Percentiles rank a stretch among this genome's conserved stretches.
phyloP scores from a whole-genome alignment of 495 filamentous ascomycete genomes.

The Chlorociboria aeruginascens region DNA sequence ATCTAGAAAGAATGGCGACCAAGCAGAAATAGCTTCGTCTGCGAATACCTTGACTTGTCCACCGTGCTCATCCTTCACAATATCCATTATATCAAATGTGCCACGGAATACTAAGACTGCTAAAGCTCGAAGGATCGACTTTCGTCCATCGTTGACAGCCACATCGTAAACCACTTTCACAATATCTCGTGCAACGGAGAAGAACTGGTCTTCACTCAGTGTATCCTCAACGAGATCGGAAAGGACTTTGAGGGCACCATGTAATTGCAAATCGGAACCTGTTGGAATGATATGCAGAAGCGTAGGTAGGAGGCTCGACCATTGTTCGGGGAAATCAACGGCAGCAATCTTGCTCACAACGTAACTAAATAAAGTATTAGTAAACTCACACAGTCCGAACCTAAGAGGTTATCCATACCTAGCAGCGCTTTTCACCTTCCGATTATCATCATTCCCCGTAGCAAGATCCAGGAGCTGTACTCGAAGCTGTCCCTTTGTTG shows the following conservation, averaged over 20 bases:
- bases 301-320: slow-evolving; percentile 73
- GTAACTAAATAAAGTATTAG: slow-evolving; percentile 37
- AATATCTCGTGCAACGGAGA: slow-evolving; percentile 70
- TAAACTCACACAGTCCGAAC: not conserved
- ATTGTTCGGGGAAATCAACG: slow-evolving; percentile 86
- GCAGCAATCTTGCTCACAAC: slow-evolving; percentile 94
- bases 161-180: slow-evolving; percentile 73
- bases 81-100: slow-evolving; percentile 90
- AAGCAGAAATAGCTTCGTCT: slow-evolving; percentile 65
- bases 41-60: slow-evolving; percentile 76
- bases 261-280: slow-evolving; percentile 63
- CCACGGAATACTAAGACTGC: slow-evolving; percentile 79
- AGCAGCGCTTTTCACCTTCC: slow-evolving; percentile 74
- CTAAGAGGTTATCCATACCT: slow-evolving; percentile 29
- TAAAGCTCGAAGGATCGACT: slow-evolving; percentile 62
- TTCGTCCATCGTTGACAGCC: slow-evolving; percentile 61
- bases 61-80: slow-evolving; percentile 86
- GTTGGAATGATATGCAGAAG: slow-evolving; percentile 65
- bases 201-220: slow-evolving; percentile 89
- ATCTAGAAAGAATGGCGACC: slow-evolving; percentile 77
- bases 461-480: slow-evolving; percentile 60
- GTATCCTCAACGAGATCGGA: slow-evolving; percentile 84
- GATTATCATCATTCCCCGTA: slow-evolving; percentile 60
- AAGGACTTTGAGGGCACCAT: slow-evolving; percentile 82
- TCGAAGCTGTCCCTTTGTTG: slow-evolving; percentile 61